phyloP scores from a whole-genome alignment of 2,329 filamentous ascomycete species.

The Paraphaeosphaeria minitans region DNA sequence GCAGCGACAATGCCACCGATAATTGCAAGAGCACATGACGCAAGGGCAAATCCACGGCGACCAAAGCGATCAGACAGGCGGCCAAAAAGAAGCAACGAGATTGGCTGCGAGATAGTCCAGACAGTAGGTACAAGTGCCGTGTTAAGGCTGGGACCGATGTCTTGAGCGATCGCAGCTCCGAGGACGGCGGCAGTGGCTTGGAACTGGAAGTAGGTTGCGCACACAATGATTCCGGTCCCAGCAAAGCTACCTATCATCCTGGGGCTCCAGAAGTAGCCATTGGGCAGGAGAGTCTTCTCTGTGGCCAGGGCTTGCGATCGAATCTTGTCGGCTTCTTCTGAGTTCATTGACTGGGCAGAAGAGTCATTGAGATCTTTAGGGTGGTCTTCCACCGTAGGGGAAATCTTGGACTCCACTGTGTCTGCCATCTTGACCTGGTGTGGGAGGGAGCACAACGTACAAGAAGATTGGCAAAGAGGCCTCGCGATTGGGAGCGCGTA shows the following conservation, averaged over 20 bases:
- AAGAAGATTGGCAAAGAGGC: neutral
- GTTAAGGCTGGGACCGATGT: constrained; percentile 19
- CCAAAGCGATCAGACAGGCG: constrained; percentile 19
- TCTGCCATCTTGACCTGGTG: neutral
- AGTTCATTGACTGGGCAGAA: constrained; percentile 10
- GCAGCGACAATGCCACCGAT: constrained; percentile 30
- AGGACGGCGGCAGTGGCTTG: constrained; percentile 21
- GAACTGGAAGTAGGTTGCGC: constrained; percentile 25
- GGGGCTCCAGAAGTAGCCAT: constrained; percentile 20
- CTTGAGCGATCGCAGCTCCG: constrained; percentile 18
- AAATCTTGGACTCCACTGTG: neutral
- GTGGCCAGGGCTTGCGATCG: constrained; percentile 18
- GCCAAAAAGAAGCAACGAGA: constrained; percentile 20
- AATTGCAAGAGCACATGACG: constrained; percentile 15
- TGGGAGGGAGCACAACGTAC: neutral
- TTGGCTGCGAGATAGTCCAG: constrained; percentile 17
- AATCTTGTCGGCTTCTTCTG: constrained; percentile 19
- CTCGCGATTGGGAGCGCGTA: neutral
- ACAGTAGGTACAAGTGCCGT: constrained; percentile 16
- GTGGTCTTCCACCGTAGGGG: neutral
- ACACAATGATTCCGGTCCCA: constrained; percentile 20
- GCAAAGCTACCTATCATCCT: constrained; percentile 19
- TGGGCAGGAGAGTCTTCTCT: constrained; percentile 11
- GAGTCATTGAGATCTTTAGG: neutral
- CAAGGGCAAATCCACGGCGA: constrained; percentile 18